Evolutionary conservation across 2,329 filamentous ascomycete species (phyloP).

Genomic region (Exutisphaerella laricina): DNA sequence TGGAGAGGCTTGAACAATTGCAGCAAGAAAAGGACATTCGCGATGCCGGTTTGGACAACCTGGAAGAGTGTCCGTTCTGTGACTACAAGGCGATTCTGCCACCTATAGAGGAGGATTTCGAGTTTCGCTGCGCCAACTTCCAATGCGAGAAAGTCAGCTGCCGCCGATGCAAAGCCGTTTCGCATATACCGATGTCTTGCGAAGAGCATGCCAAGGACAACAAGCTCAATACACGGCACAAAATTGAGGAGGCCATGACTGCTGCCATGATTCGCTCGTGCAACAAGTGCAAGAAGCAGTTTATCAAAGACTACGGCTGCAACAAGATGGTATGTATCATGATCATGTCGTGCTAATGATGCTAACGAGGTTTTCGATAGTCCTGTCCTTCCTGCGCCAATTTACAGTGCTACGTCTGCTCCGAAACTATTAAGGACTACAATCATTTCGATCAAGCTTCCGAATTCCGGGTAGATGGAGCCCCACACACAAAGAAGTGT

Average conservation of each 20-base stretch:
- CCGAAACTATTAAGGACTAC: conserved; percentile 57
- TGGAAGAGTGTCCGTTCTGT: conserved; percentile 76
- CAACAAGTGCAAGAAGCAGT: conserved; percentile 65
- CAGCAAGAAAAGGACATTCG: conserved; percentile 65
- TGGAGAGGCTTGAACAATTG: conserved; percentile 60
- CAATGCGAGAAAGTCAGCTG: conserved; percentile 54
- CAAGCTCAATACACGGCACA: conserved; percentile 56
- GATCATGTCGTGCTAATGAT: neutral
- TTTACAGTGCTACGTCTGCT: conserved; percentile 65
- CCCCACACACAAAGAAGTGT: conserved; percentile 47
- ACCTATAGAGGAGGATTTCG: conserved; percentile 60
- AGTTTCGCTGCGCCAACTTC: conserved; percentile 66
- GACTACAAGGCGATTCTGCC: conserved; percentile 70
- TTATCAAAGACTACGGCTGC: conserved; percentile 73
- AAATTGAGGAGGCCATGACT: conserved; percentile 80
- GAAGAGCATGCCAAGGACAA: conserved; percentile 58
- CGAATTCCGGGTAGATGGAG: conserved; percentile 30
- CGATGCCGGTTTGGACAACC: conserved; percentile 63
- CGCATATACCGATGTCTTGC: conserved; percentile 69
- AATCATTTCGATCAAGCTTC: conserved; percentile 59
- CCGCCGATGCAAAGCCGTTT: conserved; percentile 57
- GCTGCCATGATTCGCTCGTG: conserved; percentile 70
- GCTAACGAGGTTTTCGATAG: conserved; percentile 9
- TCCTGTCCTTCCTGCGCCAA: conserved; percentile 57
- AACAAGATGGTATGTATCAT: conserved; percentile 61